phyloP scores from a whole-genome alignment of 2,329 filamentous ascomycete species.

The Botryotinia calthae region DNA sequence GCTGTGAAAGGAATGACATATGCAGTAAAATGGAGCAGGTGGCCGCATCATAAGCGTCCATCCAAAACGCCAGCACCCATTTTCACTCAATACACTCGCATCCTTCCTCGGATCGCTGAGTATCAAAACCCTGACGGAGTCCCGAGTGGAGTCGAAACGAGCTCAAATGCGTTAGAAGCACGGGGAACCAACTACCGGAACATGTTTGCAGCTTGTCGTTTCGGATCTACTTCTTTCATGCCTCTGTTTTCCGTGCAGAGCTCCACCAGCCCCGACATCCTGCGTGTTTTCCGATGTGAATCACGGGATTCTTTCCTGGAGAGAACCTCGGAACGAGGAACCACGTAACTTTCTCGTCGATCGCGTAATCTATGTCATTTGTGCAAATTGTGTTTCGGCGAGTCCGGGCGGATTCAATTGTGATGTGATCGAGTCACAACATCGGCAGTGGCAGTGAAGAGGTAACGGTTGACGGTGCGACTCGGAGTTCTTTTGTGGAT shows the following conservation, averaged over 20 bases:
- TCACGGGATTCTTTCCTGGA: constrained; percentile 15
- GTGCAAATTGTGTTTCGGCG: neutral
- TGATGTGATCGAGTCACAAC: constrained; percentile 1
- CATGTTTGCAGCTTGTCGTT: neutral
- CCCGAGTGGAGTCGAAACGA: neutral
- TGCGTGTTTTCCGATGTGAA: neutral
- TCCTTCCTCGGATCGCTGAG: neutral
- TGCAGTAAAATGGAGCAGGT: constrained; percentile 14
- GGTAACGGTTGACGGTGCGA: neutral
- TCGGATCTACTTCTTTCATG: neutral
- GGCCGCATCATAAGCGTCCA: neutral
- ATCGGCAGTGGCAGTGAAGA: constrained; percentile 7
- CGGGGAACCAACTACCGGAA: neutral
- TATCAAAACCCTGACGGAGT: neutral
- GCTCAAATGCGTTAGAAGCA: neutral
- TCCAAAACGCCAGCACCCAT: constrained; percentile 1
- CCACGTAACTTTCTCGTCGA: neutral
- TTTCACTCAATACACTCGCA: neutral
- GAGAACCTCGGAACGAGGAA: neutral
- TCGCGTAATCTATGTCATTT: neutral
- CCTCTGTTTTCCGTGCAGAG: neutral
- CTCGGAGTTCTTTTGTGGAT: neutral
- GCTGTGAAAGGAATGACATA: constrained; percentile 9
- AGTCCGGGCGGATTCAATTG: neutral
- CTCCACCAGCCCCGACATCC: neutral